These are phyloP conservation scores for Amanita exitialis DNA, from an alignment of 768 basidiomycete genomes.

Conservation along the genomic window DNA sequence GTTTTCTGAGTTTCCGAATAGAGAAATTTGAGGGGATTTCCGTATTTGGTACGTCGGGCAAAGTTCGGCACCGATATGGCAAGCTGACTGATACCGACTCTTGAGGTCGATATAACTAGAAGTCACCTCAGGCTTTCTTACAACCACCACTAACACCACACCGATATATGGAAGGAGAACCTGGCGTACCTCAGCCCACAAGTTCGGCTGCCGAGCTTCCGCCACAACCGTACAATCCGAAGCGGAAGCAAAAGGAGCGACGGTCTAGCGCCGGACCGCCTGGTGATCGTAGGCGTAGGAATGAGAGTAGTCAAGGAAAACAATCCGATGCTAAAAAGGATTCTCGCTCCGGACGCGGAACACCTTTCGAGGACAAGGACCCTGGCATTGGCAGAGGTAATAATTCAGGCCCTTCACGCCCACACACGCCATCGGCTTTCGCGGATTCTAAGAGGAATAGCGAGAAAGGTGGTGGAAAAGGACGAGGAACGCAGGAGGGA, in stretches of 20 bases:
- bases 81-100: no score
- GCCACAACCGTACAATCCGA: not conserved
- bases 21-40: no score
- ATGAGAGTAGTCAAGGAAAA: not conserved
- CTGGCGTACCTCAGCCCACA: not conserved
- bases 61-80: no score
- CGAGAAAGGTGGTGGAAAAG: not conserved
- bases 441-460: not conserved
- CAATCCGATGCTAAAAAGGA: not conserved
- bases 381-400: no score
- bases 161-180: not conserved
- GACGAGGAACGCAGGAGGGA: not conserved
- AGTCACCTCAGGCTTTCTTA: not conserved
- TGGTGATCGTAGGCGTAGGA: not conserved
- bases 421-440: not conserved
- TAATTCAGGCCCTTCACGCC: no score
- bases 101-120: no score
- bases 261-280: not conserved
- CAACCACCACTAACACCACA: not conserved
- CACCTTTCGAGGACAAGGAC: not conserved
- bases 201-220: not conserved
- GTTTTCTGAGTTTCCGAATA: no score
- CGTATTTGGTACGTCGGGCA: no score
- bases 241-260: not conserved
- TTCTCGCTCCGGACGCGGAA: not conserved